Evolutionary conservation across 495 filamentous ascomycete species (phyloP), one percentile per base, ranked within the genome.

Genomic region (Podospora conica): DNA sequence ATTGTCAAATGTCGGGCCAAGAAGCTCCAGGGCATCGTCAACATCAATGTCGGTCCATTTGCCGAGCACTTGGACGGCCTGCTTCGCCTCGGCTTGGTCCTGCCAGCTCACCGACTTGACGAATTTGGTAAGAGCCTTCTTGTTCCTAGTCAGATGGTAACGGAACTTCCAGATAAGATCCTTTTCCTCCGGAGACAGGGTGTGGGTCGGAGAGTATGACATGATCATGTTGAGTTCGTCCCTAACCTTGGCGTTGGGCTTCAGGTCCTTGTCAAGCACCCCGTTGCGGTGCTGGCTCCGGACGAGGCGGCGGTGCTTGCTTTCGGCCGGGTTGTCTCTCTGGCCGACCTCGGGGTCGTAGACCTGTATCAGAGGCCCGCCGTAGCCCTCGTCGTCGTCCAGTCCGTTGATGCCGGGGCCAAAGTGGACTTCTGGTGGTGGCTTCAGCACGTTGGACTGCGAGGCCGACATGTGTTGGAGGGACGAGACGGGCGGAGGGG

Each of bases 21-120:
- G 86, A 29, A 99, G 85, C 75, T 98, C 95, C 67, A 99, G 80
- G 25, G 96, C 95, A 79, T 97, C 95, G 72, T 98, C 96, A 20
- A 98, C 91, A 70, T 98, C 96, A 65, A 98, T 95, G 60, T 97
- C 93, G 0, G 92, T 96, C 95, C 95, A 99, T 74, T 92, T 94
- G 0, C 91, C 85, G 12, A 99, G 82, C 7, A 99, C 86, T 63
- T 93, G 91, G 9, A 94, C 90, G 9, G 93, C 94, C 77, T 97
- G 92, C 58, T 88, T 88, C 24, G 89, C 83, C 80, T 99, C 95
- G 55, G 86, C 85, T n/a, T 81, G 81, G 74, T 98, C 94, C 20
- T 86, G 86, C 95, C 95, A 99, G 62, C 92, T 90, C 40, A 97
- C 94, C 1, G 92, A 96, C 76, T 98, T 98, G 70, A 97, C 91